These are phyloP conservation scores for Debaryomycetaceae sp. DNA, from an alignment of 1,139 yeast genomes.

Conservation along the genomic window DNA sequence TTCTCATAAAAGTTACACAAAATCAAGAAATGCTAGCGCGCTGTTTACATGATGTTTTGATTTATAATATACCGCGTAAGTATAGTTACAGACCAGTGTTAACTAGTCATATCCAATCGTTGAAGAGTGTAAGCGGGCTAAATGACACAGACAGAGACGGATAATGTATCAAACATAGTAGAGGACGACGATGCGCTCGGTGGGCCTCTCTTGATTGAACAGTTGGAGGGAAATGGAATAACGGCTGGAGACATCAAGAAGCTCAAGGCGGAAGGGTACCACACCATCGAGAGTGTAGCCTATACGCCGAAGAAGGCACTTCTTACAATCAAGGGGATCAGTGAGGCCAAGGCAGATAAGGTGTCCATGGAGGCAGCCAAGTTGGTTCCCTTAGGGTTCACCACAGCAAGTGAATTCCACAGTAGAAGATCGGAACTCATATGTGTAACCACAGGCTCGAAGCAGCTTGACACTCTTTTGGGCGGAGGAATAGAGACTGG, in stretches of 20 bases:
- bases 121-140: neutral
- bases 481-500: slow-evolving; percentile 99
- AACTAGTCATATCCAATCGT: neutral
- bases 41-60: neutral
- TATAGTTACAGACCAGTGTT: neutral
- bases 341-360: slow-evolving; percentile 93
- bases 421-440: slow-evolving; percentile 86
- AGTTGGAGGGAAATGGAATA: slow-evolving; percentile 80
- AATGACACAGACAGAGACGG: slow-evolving; percentile 15
- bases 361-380: slow-evolving; percentile 79
- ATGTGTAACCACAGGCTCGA: slow-evolving; percentile 92
- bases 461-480: slow-evolving; percentile 83
- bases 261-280: slow-evolving; percentile 77
- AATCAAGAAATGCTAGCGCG: slow-evolving; percentile 1
- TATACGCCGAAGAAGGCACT: slow-evolving; percentile 80
- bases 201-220: slow-evolving; percentile 46
- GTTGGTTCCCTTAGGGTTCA: slow-evolving; percentile 92
- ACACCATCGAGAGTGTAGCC: slow-evolving; percentile 90
- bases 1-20: neutral
- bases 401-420: slow-evolving; percentile 95
- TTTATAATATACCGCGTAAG: slow-evolving; percentile 1
- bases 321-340: slow-evolving; percentile 80
- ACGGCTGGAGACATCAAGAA: slow-evolving; percentile 75
- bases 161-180: slow-evolving; percentile 3
- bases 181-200: slow-evolving; percentile 38